phyloP scores from a whole-genome alignment of 441 rosid species.

The Theobroma grandiflorum region DNA sequence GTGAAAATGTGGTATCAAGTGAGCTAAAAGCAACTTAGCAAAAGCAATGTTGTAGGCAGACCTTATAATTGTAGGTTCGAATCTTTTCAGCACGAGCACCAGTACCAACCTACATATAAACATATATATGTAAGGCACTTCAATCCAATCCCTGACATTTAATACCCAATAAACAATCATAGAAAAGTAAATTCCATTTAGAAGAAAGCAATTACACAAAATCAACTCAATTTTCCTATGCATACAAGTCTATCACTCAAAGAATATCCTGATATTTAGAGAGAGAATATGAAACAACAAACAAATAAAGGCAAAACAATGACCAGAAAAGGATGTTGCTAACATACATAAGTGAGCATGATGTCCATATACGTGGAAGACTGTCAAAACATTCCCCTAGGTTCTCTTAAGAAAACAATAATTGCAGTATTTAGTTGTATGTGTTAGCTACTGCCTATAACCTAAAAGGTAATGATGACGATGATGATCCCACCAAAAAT shows the following conservation, averaged over 20 bases:
- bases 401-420: not conserved
- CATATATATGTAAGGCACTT: slow-evolving; percentile 13
- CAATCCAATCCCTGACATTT: slow-evolving; percentile 8
- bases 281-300: slow-evolving; percentile 8
- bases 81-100: slow-evolving; percentile 97
- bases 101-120: slow-evolving; percentile 77
- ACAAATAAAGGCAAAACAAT: slow-evolving; percentile 1
- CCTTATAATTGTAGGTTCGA: slow-evolving; percentile 93
- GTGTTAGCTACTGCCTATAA: not conserved
- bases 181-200: slow-evolving; percentile 8
- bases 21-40: slow-evolving; percentile 4
- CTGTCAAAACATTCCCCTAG: slow-evolving; percentile 4
- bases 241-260: not conserved
- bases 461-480: not conserved
- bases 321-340: not conserved
- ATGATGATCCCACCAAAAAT: not conserved
- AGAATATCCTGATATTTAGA: not conserved
- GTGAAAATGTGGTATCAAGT: not conserved
- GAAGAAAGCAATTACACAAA: slow-evolving; percentile 16
- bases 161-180: not conserved
- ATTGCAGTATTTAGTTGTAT: not conserved
- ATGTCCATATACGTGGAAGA: not conserved
- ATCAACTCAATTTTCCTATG: slow-evolving; percentile 4
- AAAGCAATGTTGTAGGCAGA: slow-evolving; percentile 22
- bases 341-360: not conserved